Percentiles rank a stretch among this genome's conserved stretches.
Evolutionary conservation across 2,329 filamentous ascomycete genomes (phyloP).

Genomic region (Verticillium albo-atrum): DNA sequence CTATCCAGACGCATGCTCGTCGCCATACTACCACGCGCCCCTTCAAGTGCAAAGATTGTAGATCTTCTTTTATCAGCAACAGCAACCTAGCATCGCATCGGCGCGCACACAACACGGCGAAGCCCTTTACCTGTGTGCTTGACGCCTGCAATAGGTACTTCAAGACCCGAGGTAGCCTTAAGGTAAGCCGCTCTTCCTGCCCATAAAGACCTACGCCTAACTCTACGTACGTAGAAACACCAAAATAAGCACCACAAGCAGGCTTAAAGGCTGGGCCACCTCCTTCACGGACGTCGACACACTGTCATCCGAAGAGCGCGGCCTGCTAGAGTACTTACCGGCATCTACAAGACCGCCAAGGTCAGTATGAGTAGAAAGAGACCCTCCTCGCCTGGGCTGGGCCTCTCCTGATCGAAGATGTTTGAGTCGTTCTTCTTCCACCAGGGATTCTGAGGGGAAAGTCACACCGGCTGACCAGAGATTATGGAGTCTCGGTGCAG

Average conservation of each 20-base stretch:
- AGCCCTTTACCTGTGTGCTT: conserved; percentile 76
- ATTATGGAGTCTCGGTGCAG: no score
- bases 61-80: no score
- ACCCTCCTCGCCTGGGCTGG: no score
- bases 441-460: no score
- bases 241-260: conserved; percentile 87
- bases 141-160: conserved; percentile 85
- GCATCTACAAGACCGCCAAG: conserved; percentile 94
- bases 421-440: no score
- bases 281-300: conserved; percentile 53
- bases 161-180: conserved; percentile 86
- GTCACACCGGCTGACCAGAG: no score
- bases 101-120: conserved; percentile 71
- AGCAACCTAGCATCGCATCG: conserved; percentile 66
- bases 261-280: conserved; percentile 69
- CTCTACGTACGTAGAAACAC: conserved; percentile 56
- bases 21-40: no score
- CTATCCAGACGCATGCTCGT: no score
- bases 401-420: no score
- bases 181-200: conserved; percentile 46
- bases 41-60: no score
- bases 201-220: not conserved
- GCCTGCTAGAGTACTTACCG: conserved; percentile 77
- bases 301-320: conserved; percentile 63
- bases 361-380: no score